Percentiles rank a stretch among this genome's conserved stretches.
Conservation (phyloP, 2,329 filamentous ascomycete genomes). For the Hypoxylon sp. region DNA sequence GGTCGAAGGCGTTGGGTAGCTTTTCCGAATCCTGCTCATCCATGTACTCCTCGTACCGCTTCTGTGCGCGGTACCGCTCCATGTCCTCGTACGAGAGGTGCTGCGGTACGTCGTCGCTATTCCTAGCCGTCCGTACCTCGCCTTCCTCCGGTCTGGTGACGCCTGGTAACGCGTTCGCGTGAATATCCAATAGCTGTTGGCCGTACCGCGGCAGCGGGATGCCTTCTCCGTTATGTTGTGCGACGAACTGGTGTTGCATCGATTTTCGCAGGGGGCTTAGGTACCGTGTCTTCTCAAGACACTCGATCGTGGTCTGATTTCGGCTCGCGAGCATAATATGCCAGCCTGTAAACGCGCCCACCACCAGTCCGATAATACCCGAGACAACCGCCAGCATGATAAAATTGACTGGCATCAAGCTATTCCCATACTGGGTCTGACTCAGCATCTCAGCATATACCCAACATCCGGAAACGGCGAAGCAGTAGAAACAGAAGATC, state of each 20-base stretch:
- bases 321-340: slow-evolving; percentile 85
- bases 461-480: slow-evolving; percentile 83
- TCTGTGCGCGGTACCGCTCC: slow-evolving; percentile 68
- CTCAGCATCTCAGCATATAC: slow-evolving; percentile 87
- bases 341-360: slow-evolving; percentile 92
- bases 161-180: slow-evolving; percentile 85
- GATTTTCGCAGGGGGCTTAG: slow-evolving; percentile 82
- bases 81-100: slow-evolving; percentile 69
- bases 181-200: slow-evolving; percentile 83
- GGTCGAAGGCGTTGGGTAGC: slow-evolving; percentile 93
- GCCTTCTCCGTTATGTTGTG: slow-evolving; percentile 67
- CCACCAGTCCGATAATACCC: slow-evolving; percentile 91
- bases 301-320: slow-evolving; percentile 95
- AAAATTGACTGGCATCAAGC: slow-evolving; percentile 88
- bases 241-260: slow-evolving; percentile 74
- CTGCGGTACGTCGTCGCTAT: slow-evolving; percentile 53
- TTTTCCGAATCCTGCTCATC: slow-evolving; percentile 91
- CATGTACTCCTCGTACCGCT: slow-evolving; percentile 79
- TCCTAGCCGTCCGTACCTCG: slow-evolving; percentile 66
- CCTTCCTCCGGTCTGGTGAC: slow-evolving; percentile 87
- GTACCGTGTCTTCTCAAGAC: slow-evolving; percentile 95
- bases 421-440: slow-evolving; percentile 79
- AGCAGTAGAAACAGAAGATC: slow-evolving; percentile 85
- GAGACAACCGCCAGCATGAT: slow-evolving; percentile 88
- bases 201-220: slow-evolving; percentile 71